Evolutionary conservation across 2,329 filamentous ascomycete genomes (phyloP).

Genomic region (Graphilbum fragrans): DNA sequence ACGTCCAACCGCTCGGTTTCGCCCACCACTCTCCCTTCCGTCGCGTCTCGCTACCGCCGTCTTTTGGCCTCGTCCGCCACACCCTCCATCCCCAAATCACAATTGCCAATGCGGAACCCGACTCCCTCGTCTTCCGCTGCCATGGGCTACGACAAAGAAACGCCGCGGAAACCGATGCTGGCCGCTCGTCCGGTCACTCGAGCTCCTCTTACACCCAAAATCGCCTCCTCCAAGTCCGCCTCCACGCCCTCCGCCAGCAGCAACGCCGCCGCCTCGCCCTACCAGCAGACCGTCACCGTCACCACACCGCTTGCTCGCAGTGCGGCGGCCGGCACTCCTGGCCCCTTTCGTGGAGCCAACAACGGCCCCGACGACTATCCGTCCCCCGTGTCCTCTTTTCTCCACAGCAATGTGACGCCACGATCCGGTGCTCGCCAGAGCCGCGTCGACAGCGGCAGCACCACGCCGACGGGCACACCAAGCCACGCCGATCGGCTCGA

Average conservation of each 20-base stretch:
- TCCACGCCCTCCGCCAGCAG: constrained; percentile 1
- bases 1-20: not conserved
- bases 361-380: constrained; percentile 11
- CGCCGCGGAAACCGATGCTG: constrained; percentile 48
- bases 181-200: constrained; percentile 44
- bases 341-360: not conserved
- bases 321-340: not conserved
- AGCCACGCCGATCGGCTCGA: constrained; percentile 21
- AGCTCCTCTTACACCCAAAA: constrained; percentile 42
- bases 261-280: too few relatives aligned
- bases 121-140: constrained; percentile 11
- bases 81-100: too few relatives aligned
- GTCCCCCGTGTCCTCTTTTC: constrained; percentile 39
- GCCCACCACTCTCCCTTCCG: not conserved
- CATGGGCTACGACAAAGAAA: constrained; percentile 23
- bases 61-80: constrained; percentile 8
- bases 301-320: constrained; percentile 30
- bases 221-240: constrained; percentile 25
- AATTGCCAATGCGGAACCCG: constrained; percentile 5
- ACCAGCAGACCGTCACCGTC: constrained; percentile 19
- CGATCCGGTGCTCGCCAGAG: constrained; percentile 63
- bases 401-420: constrained; percentile 63
- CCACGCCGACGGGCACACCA: constrained; percentile 51
- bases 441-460: constrained; percentile 55
- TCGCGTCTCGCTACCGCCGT: not conserved